Base-by-base conservation (phyloP, 108 stramenopile species). In the Bacterosira constricta region DNA sequence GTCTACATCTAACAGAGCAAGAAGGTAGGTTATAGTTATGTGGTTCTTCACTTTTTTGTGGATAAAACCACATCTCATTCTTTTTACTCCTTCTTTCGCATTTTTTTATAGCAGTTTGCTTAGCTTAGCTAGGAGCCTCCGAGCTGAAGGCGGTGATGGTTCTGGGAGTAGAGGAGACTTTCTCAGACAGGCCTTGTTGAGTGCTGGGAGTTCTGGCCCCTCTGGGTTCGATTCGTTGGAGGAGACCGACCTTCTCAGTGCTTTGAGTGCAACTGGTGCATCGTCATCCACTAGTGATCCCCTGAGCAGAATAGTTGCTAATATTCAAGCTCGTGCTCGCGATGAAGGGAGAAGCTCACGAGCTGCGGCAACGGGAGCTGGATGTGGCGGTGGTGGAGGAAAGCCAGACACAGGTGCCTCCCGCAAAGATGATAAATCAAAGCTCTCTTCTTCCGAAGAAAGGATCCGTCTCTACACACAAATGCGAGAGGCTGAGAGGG, bases 401-500 rank as follows among this genome's bases (percentile, higher is more conserved):
- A 53, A 53, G 31, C 15, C 15, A 45, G 46, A 34, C 56, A 21
- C 63, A 27, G 47, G 34, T 17, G 57, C 61, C 17, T 55, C 47
- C 27, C 21, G 4, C 17, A 72, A 69, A 68, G 65, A 75, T 6
- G 56, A 61, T 34, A 84, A 83, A 45, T 13, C 45, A 29, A 79
- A 85, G 52, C 32, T 42, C 9, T 42, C 63, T 13, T 62, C 66
- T 4, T 17, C 80, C 2, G 88, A 86, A 51, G 86, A 86, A 55
- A 85, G 83, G 55, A 80, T 82, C 27, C 71, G 77, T 13, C 61
- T 91, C 21, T 66, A 88, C 63, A 44, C 63, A 36, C 80, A 91
- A 34, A 64, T 87, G 77, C 81, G 89, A 58, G 94, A 92, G 60
- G 86, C 88, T 27, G 85, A 90, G 45, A 50, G 81, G 36, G 94